Evolutionary conservation across 2,329 filamentous ascomycete species (phyloP).

Genomic region (Ophiocordyceps sinensis): DNA sequence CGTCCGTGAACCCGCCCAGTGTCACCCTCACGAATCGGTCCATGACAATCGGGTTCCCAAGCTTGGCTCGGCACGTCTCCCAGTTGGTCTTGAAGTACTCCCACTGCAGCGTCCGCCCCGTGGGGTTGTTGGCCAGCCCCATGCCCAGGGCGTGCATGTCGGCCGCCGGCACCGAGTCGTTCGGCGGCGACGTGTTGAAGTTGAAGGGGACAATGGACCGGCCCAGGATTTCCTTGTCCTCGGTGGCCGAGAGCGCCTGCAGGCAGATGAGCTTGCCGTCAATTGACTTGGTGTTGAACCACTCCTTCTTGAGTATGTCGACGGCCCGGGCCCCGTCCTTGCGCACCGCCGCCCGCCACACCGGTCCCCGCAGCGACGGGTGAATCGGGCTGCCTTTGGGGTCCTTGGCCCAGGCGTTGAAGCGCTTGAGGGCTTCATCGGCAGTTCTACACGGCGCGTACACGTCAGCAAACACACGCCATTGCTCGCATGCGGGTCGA

Average conservation of each 20-base stretch:
- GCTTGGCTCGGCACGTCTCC: conserved; percentile 53
- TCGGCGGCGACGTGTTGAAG: conserved; percentile 47
- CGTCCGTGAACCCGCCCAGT: conserved; percentile 64
- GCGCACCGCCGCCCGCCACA: conserved; percentile 68
- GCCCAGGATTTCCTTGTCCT: conserved; percentile 52
- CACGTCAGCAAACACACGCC: conserved; percentile 8
- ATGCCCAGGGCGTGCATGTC: conserved; percentile 77
- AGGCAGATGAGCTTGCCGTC: conserved; percentile 86
- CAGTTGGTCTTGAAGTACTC: conserved; percentile 76
- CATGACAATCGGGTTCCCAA: conserved; percentile 74
- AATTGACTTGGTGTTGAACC: conserved; percentile 65
- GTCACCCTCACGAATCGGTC: conserved; percentile 76
- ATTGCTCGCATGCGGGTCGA: conserved; percentile 3
- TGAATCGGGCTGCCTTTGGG: conserved; percentile 56
- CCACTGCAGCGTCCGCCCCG: conserved; percentile 67
- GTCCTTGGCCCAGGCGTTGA: conserved; percentile 64
- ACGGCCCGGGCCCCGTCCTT: conserved; percentile 54
- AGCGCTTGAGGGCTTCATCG: conserved; percentile 62
- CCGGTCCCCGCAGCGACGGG: conserved; percentile 63
- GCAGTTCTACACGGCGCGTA: conserved; percentile 35
- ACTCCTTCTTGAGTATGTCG: conserved; percentile 71
- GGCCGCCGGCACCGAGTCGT: conserved; percentile 59
- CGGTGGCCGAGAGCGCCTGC: conserved; percentile 58
- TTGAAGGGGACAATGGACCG: conserved; percentile 61
- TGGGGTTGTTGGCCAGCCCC: conserved; percentile 57